A percentile compares a stretch with the other conserved stretches of the same genome.
Conservation (phyloP, 768 basidiomycete species). For the Calocybe cyanea region DNA sequence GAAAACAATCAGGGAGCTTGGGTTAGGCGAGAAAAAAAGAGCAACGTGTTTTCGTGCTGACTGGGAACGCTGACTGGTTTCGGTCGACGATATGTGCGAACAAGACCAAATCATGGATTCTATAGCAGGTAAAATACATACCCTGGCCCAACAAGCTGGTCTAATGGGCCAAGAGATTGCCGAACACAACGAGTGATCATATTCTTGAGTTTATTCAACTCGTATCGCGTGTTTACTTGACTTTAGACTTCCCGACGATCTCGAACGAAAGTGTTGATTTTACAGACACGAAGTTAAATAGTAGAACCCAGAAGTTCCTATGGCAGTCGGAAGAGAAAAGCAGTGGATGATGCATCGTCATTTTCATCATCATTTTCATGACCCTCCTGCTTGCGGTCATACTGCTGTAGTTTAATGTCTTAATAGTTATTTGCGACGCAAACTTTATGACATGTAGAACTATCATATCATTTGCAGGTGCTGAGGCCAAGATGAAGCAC, state of each 20-base stretch:
- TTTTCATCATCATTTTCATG: slow-evolving; percentile 77
- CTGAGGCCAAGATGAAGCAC: too few species aligned
- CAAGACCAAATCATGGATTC: slow-evolving; percentile 89
- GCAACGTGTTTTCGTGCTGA: background rate
- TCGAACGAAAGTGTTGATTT: slow-evolving; percentile 70
- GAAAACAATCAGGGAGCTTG: slow-evolving; percentile 74
- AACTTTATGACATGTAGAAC: too few species aligned
- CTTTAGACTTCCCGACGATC: slow-evolving; percentile 72
- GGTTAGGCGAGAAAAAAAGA: slow-evolving; percentile 81
- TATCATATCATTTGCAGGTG: too few species aligned
- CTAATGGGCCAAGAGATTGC: slow-evolving; percentile 91
- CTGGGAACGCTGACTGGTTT: background rate
- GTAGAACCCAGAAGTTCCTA: slow-evolving; percentile 74
- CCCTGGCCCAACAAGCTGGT: slow-evolving; percentile 85
- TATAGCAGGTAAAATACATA: slow-evolving; percentile 82
- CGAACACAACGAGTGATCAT: slow-evolving; percentile 82
- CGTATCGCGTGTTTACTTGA: too few species aligned
- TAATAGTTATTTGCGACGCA: too few species aligned
- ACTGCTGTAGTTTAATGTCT: slow-evolving; percentile 49
- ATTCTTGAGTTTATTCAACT: too few species aligned
- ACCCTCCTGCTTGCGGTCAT: slow-evolving; percentile 79
- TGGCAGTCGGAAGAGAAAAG: slow-evolving; percentile 87
- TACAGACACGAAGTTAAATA: slow-evolving; percentile 61
- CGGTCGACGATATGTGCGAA: slow-evolving; percentile 70
- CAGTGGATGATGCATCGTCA: slow-evolving; percentile 86